A percentile compares a stretch with the other conserved stretches of the same genome.
Evolutionary conservation across 1,139 yeast species (phyloP).

Genomic region (Candida sanyaensis): DNA sequence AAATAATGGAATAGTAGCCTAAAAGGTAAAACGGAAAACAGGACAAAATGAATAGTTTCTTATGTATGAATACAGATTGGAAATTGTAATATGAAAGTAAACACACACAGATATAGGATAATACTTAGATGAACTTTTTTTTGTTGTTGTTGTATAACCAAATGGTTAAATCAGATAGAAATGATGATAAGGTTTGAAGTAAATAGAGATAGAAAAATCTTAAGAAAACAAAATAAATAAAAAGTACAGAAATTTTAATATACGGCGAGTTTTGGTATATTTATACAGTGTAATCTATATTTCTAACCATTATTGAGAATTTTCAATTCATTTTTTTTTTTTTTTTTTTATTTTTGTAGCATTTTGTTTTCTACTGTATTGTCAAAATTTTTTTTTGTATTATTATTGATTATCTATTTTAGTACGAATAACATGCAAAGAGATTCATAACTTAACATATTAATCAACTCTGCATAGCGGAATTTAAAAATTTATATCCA

Average conservation of each 20-base stretch:
- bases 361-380: neutral
- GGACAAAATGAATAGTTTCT: neutral
- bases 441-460: neutral
- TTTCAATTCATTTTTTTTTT: neutral
- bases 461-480: neutral
- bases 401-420: neutral
- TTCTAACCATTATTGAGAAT: neutral
- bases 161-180: neutral
- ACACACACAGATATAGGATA: neutral
- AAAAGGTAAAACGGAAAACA: neutral
- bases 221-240: neutral
- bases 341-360: neutral
- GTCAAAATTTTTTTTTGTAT: neutral
- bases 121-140: neutral
- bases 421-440: neutral
- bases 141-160: neutral
- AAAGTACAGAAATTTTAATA: neutral
- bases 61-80: too few relatives aligned
- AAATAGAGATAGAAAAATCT: neutral
- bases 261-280: neutral
- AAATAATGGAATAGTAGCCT: neutral
- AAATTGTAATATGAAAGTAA: too few relatives aligned
- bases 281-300: neutral
- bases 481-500: neutral
- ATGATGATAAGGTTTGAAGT: neutral